These are phyloP conservation scores for Starmerella stigmatis DNA, from an alignment of 805 yeast genomes.

Conservation along the genomic window DNA sequence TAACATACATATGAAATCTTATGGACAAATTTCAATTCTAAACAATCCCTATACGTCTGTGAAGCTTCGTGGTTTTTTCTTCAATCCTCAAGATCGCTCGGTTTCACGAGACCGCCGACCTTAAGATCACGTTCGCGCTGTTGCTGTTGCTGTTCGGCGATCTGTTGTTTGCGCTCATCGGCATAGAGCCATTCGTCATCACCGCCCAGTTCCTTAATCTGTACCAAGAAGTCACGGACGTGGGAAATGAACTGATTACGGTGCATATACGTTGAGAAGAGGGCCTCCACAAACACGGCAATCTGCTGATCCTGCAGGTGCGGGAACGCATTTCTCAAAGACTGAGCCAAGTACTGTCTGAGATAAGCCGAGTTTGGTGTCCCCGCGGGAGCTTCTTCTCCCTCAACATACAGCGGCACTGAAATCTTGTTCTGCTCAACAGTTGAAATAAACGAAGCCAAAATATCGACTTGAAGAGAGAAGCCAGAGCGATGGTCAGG, in stretches of 20 bases:
- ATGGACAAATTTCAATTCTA: too few relatives aligned
- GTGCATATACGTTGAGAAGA: conserved; percentile 60
- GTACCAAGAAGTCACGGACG: conserved; percentile 89
- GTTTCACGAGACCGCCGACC: conserved; percentile 90
- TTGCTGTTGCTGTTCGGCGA: conserved; percentile 52
- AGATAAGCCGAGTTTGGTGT: conserved; percentile 70
- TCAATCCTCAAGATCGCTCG: conserved; percentile 78
- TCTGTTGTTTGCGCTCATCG: conserved; percentile 77
- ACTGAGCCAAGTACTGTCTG: conserved; percentile 68
- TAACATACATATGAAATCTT: too few relatives aligned
- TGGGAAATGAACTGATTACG: conserved; percentile 68
- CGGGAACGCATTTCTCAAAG: conserved; percentile 83
- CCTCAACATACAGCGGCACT: conserved; percentile 69
- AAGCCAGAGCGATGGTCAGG: conserved; percentile 97
- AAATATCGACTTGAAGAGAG: conserved; percentile 70
- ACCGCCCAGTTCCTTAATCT: conserved; percentile 91
- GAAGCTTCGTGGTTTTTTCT: background rate
- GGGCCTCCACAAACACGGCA: conserved; percentile 64
- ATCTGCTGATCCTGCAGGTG: conserved; percentile 79
- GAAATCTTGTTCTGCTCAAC: conserved; percentile 67
- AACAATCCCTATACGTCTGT: too few relatives aligned
- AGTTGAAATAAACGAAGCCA: conserved; percentile 71
- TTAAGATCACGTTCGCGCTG: conserved; percentile 74
- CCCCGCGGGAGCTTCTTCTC: conserved; percentile 66
- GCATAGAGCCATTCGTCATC: conserved; percentile 89